Percentiles rank a stretch among this genome's conserved stretches.
Conservation (phyloP, 1,284 basidiomycete genomes). For the Boletus holoroseus region DNA sequence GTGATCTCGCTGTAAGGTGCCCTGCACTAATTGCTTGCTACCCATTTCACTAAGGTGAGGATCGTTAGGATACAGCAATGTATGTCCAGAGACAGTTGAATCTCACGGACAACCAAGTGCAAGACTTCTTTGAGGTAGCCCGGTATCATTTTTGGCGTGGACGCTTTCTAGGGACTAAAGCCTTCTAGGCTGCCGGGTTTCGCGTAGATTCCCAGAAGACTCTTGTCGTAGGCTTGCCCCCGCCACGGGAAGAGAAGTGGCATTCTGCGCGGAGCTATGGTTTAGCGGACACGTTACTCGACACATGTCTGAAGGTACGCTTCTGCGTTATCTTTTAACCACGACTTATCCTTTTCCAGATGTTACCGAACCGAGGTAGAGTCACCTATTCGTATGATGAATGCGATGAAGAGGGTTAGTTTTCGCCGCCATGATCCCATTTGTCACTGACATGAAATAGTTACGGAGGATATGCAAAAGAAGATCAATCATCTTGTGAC, state of each 20-base stretch:
- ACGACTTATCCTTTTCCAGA: conserved; percentile 23
- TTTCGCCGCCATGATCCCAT: not conserved
- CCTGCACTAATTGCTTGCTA: not conserved
- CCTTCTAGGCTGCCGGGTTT: conserved; percentile 39
- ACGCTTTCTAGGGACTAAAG: not conserved
- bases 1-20: conserved; percentile 38
- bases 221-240: conserved; percentile 46
- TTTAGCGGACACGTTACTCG: conserved; percentile 40
- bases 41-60: not conserved
- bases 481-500: conserved; percentile 37
- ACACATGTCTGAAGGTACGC: conserved; percentile 36
- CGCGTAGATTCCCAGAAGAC: conserved; percentile 41
- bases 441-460: conserved; percentile 17
- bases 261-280: conserved; percentile 41
- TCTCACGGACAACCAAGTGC: conserved; percentile 40
- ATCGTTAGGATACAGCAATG: conserved; percentile 40
- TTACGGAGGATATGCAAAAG: conserved; percentile 29
- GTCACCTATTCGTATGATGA: conserved; percentile 17
- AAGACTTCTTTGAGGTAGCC: conserved; percentile 48
- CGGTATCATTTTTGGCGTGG: not conserved
- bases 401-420: conserved; percentile 23
- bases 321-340: not conserved
- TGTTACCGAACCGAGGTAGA: conserved; percentile 35
- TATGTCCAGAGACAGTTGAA: conserved; percentile 45
- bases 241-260: conserved; percentile 37